Evolutionary conservation across 2,329 filamentous ascomycete genomes (phyloP), one percentile per base, ranked within the genome.

Genomic region (Pseudocercospora eumusae): DNA sequence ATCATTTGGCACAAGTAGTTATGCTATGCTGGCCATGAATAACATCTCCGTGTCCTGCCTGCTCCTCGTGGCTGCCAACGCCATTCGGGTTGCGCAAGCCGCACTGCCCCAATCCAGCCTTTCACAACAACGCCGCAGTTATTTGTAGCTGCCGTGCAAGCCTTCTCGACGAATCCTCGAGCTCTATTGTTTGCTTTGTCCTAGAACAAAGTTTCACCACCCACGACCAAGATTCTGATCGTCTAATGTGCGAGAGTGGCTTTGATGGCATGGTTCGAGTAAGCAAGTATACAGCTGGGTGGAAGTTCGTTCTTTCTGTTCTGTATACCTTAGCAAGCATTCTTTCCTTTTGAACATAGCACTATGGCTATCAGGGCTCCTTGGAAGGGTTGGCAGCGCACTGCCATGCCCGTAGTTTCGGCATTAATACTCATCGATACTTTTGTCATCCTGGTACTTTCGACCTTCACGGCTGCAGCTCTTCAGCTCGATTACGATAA

Each of bases 321-420:
- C 25, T 44, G 13, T 56, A 25, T 11, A 56, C n/a, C n/a, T n/a
- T n/a, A n/a, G n/a, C n/a, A n/a, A n/a, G 33, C 18, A 10, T 42
- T 42, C 36, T 40, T 20, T 40, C 28, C 53, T 21, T 49, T 15
- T n/a, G n/a, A n/a, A 15, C 13, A 56, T 49, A 31, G 25, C n/a
- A n/a, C n/a, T n/a, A 66, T 68, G 64, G 64, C 63, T 10, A 64
- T 66, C 55, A 55, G 57, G 31, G 64, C 66, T 49, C 66, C 66
- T 7, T 68, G 66, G 66, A 68, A 60, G 55, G 66, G 66, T 11
- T 60, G 61, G 57, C 40, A 54, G 28, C 57, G 57, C 7, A 56
- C 57, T 15, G 64, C 58, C 4, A 66, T 68, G 61, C 62, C 66
- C 20, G 40, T 63, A 11, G 27, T 64, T 11, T 59, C 57, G 20